Base-by-base conservation (phyloP, 805 yeast genomes). In the Candida quercuum region DNA sequence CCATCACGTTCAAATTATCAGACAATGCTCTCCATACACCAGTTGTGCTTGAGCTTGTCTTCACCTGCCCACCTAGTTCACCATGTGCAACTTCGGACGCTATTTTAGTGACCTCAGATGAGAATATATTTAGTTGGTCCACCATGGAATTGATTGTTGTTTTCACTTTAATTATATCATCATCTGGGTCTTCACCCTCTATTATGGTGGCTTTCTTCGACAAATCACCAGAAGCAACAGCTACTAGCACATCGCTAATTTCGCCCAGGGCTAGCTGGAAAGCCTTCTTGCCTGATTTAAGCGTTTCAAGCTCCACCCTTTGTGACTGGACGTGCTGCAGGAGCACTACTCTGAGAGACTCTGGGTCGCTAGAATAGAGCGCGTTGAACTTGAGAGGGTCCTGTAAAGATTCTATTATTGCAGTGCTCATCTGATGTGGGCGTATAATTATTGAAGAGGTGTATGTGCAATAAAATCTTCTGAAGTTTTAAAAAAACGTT, bases 1-100 rank as follows among this genome's bases (percentile, higher is more conserved):
- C 95, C 95, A 86, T 86, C 29, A 94, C 91, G 56, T 86, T 86
- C 39, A 86, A 86, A 51, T 86, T 86, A 58, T 86, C 95, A 3
- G 94, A 81, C 31, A 86, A 69, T 54, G 83, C 89, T 52, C 81
- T 78, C 95, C 95, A 86, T 40, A 85, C 84, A 38, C 95, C 95
- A 47, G 81, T 85, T 20, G 85, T 89, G 41, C 79, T 81, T 40
- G 39, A 23, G 17, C 76, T 79, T 39, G 82, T 81, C 42, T 78
- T 72, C 2, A 95, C 94, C 58, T 86, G 95, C 8, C 95, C 95
- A 37, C 95, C 95, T 37, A 86, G 67, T 35, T 86, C 73, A 45
- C 95, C 95, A 48, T 85, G 85, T 14, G 95, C 95, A 17, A 88
- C 88, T 59, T 86, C 95, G 41, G 93, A 70, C 3, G 95, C 91